phyloP scores from a whole-genome alignment of 1,284 basidiomycete genomes.

The Somion occarium region DNA sequence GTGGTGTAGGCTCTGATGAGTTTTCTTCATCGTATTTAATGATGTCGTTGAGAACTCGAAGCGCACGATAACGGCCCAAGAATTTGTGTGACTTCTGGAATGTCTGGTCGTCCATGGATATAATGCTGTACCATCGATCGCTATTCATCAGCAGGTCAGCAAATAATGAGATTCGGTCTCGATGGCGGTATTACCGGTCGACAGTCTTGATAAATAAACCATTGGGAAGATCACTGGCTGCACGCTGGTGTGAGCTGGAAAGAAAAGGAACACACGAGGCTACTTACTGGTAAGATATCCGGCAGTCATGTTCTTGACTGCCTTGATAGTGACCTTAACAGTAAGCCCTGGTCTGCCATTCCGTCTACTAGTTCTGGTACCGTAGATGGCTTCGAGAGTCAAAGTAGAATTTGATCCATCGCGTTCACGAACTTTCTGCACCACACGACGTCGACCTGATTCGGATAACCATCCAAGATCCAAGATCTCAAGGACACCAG shows the following conservation, averaged over 20 bases:
- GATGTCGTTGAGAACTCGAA: conserved; percentile 23
- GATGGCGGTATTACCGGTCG: neutral
- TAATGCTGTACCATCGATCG: neutral
- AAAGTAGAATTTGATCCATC: conserved; percentile 22
- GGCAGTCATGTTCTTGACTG: conserved; percentile 37
- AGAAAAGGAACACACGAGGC: too few relatives aligned
- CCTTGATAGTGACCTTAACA: conserved; percentile 34
- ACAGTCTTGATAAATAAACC: neutral
- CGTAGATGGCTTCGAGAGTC: conserved; percentile 32
- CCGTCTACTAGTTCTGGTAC: conserved; percentile 13
- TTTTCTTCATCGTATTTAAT: conserved; percentile 22
- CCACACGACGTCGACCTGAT: neutral
- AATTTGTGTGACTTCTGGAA: conserved; percentile 23
- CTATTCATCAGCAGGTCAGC: too few relatives aligned
- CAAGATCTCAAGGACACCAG: conserved; percentile 41
- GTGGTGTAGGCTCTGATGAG: neutral
- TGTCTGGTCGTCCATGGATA: neutral
- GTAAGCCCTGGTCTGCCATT: conserved; percentile 9
- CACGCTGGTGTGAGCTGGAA: too few relatives aligned
- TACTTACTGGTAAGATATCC: conserved; percentile 38
- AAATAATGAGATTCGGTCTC: too few relatives aligned
- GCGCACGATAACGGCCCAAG: conserved; percentile 30
- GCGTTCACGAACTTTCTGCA: conserved; percentile 37
- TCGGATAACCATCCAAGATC: conserved; percentile 40
- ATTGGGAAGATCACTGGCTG: neutral